Evolutionary conservation across 208 protist genomes (phyloP).

Genomic region (Paratrypanosoma confusum): DNA sequence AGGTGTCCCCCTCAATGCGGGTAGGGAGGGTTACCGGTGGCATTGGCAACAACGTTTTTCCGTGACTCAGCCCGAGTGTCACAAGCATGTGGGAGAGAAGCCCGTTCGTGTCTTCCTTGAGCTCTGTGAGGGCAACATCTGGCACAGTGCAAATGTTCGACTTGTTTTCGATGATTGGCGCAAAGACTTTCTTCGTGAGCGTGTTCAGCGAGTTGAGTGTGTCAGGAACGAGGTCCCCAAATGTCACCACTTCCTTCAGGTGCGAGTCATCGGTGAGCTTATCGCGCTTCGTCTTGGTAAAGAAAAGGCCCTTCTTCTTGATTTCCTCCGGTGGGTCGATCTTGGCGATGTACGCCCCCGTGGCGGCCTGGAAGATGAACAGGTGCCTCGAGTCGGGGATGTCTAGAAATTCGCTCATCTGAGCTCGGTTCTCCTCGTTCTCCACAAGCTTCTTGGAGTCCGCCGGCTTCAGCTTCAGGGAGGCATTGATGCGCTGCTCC

Average conservation of each 20-base stretch:
- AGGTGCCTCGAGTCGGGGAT: slow-evolving; percentile 81
- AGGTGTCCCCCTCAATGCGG: slow-evolving; percentile 55
- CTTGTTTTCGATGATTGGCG: slow-evolving; percentile 79
- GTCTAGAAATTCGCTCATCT: slow-evolving; percentile 88
- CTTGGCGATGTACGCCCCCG: slow-evolving; percentile 59
- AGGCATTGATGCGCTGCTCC: slow-evolving; percentile 77
- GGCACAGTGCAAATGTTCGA: slow-evolving; percentile 76
- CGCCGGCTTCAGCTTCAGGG: slow-evolving; percentile 80
- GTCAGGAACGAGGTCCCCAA: slow-evolving; percentile 73
- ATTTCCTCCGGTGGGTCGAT: slow-evolving; percentile 83
- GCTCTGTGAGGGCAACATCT: slow-evolving; percentile 89
- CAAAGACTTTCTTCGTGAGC: slow-evolving; percentile 82
- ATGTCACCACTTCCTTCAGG: slow-evolving; percentile 75
- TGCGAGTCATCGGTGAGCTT: slow-evolving; percentile 81
- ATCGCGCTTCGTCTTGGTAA: slow-evolving; percentile 85
- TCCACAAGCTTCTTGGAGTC: slow-evolving; percentile 87
- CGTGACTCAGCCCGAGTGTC: slow-evolving; percentile 85
- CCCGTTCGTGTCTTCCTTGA: slow-evolving; percentile 86
- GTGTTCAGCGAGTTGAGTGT: slow-evolving; percentile 56
- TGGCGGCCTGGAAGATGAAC: slow-evolving; percentile 82
- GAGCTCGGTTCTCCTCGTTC: slow-evolving; percentile 83
- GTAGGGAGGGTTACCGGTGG: slow-evolving; percentile 79
- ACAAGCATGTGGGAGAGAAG: slow-evolving; percentile 84
- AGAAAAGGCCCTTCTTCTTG: slow-evolving; percentile 88
- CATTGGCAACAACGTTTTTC: slow-evolving; percentile 90